Evolutionary conservation across 352 stramenopile genomes (phyloP), one percentile per base, ranked within the genome.

Genomic region (Phytophthora ohioensis): DNA sequence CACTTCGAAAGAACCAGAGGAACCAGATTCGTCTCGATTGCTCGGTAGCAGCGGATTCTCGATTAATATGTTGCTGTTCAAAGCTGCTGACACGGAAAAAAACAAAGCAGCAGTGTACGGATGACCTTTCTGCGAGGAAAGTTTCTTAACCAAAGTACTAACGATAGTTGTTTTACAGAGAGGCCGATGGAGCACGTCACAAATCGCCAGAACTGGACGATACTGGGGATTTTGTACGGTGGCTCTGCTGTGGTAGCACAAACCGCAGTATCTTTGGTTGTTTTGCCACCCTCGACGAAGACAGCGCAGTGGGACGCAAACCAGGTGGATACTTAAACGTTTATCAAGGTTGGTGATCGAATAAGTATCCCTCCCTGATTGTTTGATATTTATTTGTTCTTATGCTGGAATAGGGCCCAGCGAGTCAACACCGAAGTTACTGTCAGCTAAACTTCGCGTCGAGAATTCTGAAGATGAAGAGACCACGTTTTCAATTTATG

Each of bases 241-340:
- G 82, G 84, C 73, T 77, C 7, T 91, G 84, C 57, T 92, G 84
- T 27, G 84, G 82, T 10, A 85, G 75, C 62, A 88, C 75, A 0
- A 70, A 87, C 32, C 71, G 71, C 4, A 89, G 61, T 35, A 71
- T 92, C 6, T 90, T 81, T 34, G 84, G 84, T 6, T 92, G 84
- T n/a, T 79, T 76, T 3, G 67, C 78, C 27, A 57, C 17, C 11
- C 9, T 45, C 8, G 38, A 52, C 3, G 62, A 66, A 49, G 62
- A 39, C 27, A 60, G 4, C 7, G 5, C 27, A 12, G 27, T 41
- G 7, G n/a, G n/a, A 61, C 27, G 36, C 27, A 63, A 47, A 42
- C 34, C 48, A 35, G 15, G 52, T 52, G 43, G 51, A 27, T 32
- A 61, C 8, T 62, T 42, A 52, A 49, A 31, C 35, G 15, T 31